phyloP scores from a whole-genome alignment of 2,329 filamentous ascomycete genomes.

The Pestalotiopsis sp. region DNA sequence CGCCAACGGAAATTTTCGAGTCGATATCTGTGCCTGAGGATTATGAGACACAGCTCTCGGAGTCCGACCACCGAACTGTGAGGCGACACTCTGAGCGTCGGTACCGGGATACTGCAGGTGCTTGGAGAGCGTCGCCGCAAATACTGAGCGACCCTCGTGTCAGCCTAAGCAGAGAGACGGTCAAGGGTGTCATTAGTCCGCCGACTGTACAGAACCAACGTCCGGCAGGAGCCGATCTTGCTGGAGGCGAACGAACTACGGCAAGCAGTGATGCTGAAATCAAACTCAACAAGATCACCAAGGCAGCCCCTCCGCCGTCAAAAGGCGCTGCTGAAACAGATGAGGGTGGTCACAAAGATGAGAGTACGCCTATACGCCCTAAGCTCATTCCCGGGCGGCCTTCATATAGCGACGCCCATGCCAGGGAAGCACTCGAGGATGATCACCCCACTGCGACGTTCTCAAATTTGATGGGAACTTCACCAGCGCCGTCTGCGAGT shows the following conservation, averaged over 20 bases:
- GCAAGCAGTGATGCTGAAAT: slow-evolving; percentile 44
- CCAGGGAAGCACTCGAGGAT: slow-evolving; percentile 27
- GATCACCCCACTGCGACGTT: slow-evolving; percentile 32
- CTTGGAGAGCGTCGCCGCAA: slow-evolving; percentile 43
- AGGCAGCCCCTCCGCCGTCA: slow-evolving; percentile 35
- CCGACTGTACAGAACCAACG: slow-evolving; percentile 17
- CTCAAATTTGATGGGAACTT: slow-evolving; percentile 27
- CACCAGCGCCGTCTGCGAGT: slow-evolving; percentile 33
- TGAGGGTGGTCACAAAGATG: neutral
- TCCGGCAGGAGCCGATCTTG: slow-evolving; percentile 24
- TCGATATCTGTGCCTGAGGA: slow-evolving; percentile 33
- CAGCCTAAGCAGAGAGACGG: slow-evolving; percentile 44
- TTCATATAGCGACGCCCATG: slow-evolving; percentile 36
- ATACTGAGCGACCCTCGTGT: slow-evolving; percentile 43
- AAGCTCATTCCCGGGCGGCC: slow-evolving; percentile 32
- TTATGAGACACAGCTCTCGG: slow-evolving; percentile 29
- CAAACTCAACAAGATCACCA: slow-evolving; percentile 45
- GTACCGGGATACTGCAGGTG: slow-evolving; percentile 46
- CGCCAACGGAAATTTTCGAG: slow-evolving; percentile 33
- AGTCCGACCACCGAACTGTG: slow-evolving; percentile 43
- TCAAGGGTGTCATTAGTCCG: slow-evolving; percentile 36
- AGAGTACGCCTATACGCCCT: slow-evolving; percentile 24
- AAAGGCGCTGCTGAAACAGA: slow-evolving; percentile 25
- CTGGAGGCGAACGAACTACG: slow-evolving; percentile 32
- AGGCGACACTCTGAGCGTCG: slow-evolving; percentile 40